Evolutionary conservation across 495 filamentous ascomycete species (phyloP).

Genomic region (Umbilicaria muhlenbergii): DNA sequence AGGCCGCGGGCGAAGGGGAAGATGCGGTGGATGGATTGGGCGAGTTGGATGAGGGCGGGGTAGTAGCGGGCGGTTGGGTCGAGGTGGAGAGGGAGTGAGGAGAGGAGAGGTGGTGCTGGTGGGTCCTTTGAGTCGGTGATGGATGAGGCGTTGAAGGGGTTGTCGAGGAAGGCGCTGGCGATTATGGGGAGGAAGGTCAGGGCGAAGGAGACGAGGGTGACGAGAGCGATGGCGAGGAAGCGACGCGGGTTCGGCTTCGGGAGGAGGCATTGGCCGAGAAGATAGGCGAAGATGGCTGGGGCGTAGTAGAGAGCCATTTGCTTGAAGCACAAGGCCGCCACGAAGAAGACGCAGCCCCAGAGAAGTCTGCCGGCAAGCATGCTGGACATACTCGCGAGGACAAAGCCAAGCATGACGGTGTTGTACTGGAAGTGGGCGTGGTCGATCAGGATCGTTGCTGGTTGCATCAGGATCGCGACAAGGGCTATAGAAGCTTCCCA

Average conservation of each 20-base stretch:
- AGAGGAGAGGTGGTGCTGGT: constrained; percentile 39
- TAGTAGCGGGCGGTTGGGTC: constrained; percentile 53
- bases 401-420: constrained; percentile 88
- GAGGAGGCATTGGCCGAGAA: constrained; percentile 70
- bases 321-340: constrained; percentile 86
- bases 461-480: constrained; percentile 82
- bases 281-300: constrained; percentile 78
- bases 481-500: constrained; percentile 78
- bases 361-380: constrained; percentile 70
- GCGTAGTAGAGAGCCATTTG: constrained; percentile 99
- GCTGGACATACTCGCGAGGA: constrained; percentile 72
- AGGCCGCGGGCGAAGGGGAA: constrained; percentile 89
- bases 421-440: constrained; percentile 99
- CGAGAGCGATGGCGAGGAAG: constrained; percentile 55
- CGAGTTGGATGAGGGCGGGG: constrained; percentile 53
- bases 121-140: constrained; percentile 31
- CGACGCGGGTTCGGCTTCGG: constrained; percentile 54
- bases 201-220: constrained; percentile 58
- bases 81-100: constrained; percentile 39
- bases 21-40: constrained; percentile 73
- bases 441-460: constrained; percentile 80
- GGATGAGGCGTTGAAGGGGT: constrained; percentile 36
- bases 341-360: constrained; percentile 87
- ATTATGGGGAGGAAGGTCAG: constrained; percentile 61
- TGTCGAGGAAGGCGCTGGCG: constrained; percentile 40